Base-by-base conservation (phyloP, 2,329 filamentous ascomycete genomes). In the Ophiosphaerella korrae region DNA sequence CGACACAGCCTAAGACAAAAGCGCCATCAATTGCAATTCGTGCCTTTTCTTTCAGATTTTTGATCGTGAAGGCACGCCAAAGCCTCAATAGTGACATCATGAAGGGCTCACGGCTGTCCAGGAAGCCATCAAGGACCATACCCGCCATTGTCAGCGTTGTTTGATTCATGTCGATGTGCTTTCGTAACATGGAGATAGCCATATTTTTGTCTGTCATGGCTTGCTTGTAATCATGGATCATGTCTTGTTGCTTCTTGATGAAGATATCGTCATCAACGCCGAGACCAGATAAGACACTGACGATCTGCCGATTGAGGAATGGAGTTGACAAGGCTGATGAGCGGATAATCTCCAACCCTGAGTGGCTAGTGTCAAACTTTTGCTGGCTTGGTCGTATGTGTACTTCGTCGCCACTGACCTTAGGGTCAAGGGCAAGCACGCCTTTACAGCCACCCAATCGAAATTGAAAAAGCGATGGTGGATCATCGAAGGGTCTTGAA, bases 391-490 rank as follows among this genome's bases (percentile, higher is more conserved):
- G 83, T 2, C 94, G 86, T 43, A 97, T 86, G 45, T 90, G 86
- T 0, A 97, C 83, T 49, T 92, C 84, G 26, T 81, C 83, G 0
- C 81, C 82, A 53, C 82, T 82, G 8, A 87, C 83, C 4, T 87
- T 81, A 0, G 88, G 84, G 74, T 90, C 93, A 2, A 91, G 80
- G 0, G 86, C 85, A 14, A 99, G 79, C 12, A 99, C 86, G 0
- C 94, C 94, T 75, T 99, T 99, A 75, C 87, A 92, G 1, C 94
- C 94, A 7, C 90, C 92, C 63, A 97, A 85, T 7, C 94, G 89
- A 64, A 97, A 96, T 64, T 99, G 94, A 59, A 90, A 93, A 0
- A 90, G 88, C 0, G 92, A 96, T 0, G 94, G 92, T 5, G 84
- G 77, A 4, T 81, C 74, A 2, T 80, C 74, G 6, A 74, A 74